Percentiles rank a stretch among this genome's conserved stretches.
phyloP scores from a whole-genome alignment of 2,329 filamentous ascomycete species.

The Cladobotryum protrusum region DNA sequence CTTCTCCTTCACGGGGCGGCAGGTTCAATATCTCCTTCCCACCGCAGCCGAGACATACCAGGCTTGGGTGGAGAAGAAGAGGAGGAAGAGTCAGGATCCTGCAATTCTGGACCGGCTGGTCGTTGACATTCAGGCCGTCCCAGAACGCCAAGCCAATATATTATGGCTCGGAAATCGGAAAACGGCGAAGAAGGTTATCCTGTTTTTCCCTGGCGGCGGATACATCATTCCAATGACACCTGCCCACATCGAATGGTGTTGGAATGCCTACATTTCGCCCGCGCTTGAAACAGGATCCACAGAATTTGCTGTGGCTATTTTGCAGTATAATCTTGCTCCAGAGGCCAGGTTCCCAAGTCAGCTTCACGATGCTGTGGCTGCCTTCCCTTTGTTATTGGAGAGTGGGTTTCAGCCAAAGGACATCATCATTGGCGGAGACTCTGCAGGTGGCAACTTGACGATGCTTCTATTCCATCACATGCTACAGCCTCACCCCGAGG shows the following conservation, averaged over 20 bases:
- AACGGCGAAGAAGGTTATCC: constrained; percentile 22
- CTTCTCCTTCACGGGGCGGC: constrained; percentile 16
- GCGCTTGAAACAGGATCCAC: constrained; percentile 14
- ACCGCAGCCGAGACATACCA: constrained; percentile 17
- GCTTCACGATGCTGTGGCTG: constrained; percentile 26
- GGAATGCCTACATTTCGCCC: constrained; percentile 20
- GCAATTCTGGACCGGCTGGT: constrained; percentile 13
- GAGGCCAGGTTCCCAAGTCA: constrained; percentile 25
- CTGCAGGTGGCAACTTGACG: constrained; percentile 30
- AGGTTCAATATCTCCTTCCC: constrained; percentile 18
- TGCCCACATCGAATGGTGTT: constrained; percentile 23
- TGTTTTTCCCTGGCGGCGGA: constrained; percentile 26
- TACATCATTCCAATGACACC: constrained; percentile 16
- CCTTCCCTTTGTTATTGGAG: constrained; percentile 24
- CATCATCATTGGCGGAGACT: constrained; percentile 32
- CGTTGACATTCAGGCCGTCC: constrained; percentile 16
- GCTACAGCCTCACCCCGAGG: constrained; percentile 23
- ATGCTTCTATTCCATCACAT: constrained; percentile 28
- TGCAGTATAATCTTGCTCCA: constrained; percentile 30
- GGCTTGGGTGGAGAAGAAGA: constrained; percentile 18
- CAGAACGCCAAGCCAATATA: constrained; percentile 14
- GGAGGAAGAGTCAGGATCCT: constrained; percentile 4
- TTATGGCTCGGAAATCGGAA: constrained; percentile 24
- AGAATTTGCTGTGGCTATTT: constrained; percentile 25
- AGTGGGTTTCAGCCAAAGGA: constrained; percentile 24